These are phyloP conservation scores for Colletotrichum cereale DNA, from an alignment of 2,329 filamentous ascomycete species.

Conservation along the genomic window DNA sequence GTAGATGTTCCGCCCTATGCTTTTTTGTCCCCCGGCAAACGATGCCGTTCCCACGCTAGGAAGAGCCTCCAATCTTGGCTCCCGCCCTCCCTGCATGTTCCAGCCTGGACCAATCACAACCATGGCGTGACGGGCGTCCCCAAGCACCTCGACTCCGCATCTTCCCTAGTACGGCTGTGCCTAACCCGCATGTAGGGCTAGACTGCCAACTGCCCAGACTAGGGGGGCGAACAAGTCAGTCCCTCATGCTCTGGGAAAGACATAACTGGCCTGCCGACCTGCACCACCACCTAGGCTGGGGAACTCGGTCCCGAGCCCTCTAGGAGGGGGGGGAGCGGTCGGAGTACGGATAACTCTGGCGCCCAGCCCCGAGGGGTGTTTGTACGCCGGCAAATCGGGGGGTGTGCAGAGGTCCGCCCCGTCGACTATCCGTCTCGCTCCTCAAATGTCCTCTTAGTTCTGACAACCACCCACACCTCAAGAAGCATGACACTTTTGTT, in stretches of 20 bases:
- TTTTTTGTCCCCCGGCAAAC: neutral
- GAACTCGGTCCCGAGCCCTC: neutral
- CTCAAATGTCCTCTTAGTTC: neutral
- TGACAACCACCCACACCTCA: neutral
- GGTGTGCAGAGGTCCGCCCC: neutral
- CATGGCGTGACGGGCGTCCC: neutral
- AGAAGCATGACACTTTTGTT: neutral
- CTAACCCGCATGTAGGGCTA: neutral
- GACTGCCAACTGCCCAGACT: too few relatives aligned
- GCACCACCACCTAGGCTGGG: too few relatives aligned
- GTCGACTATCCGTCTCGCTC: neutral
- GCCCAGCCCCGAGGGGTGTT: neutral
- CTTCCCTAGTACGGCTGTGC: neutral
- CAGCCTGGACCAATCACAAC: neutral
- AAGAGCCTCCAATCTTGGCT: constrained; percentile 40
- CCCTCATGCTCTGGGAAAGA: neutral
- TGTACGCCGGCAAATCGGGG: neutral
- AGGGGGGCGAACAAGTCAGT: neutral
- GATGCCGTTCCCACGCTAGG: neutral
- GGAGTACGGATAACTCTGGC: neutral
- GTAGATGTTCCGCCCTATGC: neutral
- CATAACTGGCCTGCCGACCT: neutral
- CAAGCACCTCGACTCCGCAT: neutral
- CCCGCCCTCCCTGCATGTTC: constrained; percentile 20
- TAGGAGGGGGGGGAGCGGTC: neutral